Base-by-base conservation (phyloP, 495 filamentous ascomycete species). In the Penicillium herquei region DNA sequence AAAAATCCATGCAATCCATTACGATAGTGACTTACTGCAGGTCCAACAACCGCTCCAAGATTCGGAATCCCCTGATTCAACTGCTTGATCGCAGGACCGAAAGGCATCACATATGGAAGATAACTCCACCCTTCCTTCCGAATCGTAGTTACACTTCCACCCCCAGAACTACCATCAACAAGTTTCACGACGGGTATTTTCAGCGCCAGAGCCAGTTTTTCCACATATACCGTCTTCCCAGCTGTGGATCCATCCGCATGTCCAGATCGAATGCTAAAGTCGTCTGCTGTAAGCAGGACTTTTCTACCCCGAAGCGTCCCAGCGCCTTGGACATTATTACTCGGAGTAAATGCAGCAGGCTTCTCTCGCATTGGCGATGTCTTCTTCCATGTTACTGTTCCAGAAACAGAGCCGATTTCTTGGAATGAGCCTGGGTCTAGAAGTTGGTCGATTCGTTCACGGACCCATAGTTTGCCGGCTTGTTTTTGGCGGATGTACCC, bases 391-490 rank as follows among this genome's bases (percentile, higher is more conserved):
- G 69, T 69, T 6, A 85, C 82, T 1, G 81, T 84, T 18, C 83
- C 83, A 6, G 80, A 79, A 0, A 84, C 71, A 21, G 79, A 83
- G 1, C 84, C 83, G 6, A 87, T 74, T 66, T 86, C 84, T 34
- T 70, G 67, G 45, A 85, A 84, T 35, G 66, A 79, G 18, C 71
- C 73, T 16, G 62, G 62, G 54, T 87, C 82, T 8, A 87, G 72
- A 3, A 86, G 73, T 13, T 72, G 61, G 11, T 82, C 73, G 14
- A 87, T 78, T 1, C 83, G 75, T 52, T 87, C 82, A 12, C 82
- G 77, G 0, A 85, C 82, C 83, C 83, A 86, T n/a, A 87, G 72
- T 62, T 86, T 87, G 3, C 84, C 84, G 2, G 81, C 78, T 71
- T 83, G 72, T 49, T 84, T 84, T 63, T 87, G 82, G 1, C 82